Evolutionary conservation across 257 asterid genomes (phyloP).

Genomic region (Solanum stenotomum): DNA sequence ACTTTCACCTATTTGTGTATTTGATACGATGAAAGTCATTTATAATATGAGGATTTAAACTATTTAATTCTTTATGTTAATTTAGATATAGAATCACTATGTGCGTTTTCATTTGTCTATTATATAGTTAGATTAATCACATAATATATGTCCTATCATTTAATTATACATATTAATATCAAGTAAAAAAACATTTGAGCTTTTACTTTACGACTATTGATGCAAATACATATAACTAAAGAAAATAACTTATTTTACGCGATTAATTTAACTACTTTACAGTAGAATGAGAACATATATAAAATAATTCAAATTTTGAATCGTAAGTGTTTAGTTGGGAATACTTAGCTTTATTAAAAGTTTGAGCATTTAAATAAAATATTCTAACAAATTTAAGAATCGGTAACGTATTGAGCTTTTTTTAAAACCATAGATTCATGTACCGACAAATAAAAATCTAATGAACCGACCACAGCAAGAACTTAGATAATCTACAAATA

Average conservation of each 20-base stretch:
- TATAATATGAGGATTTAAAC: not conserved
- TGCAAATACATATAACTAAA: too few species aligned
- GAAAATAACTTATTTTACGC: too few species aligned
- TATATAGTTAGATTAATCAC: too few species aligned
- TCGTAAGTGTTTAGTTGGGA: too few species aligned
- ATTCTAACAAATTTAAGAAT: not conserved
- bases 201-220: too few species aligned
- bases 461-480: not conserved
- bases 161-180: too few species aligned
- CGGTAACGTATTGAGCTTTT: too few species aligned
- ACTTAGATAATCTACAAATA: not conserved
- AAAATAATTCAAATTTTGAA: too few species aligned
- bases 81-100: too few species aligned
- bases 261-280: not conserved
- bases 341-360: not conserved
- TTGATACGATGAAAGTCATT: not conserved
- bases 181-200: too few species aligned
- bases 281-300: not conserved
- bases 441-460: not conserved
- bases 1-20: not conserved
- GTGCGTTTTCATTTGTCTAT: not conserved
- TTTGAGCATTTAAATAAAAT: too few species aligned
- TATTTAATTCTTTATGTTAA: not conserved
- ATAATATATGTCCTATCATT: too few species aligned
- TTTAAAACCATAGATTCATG: not conserved